Evolutionary conservation across 768 basidiomycete genomes (phyloP).

Genomic region (Leccinum subtestaceum): DNA sequence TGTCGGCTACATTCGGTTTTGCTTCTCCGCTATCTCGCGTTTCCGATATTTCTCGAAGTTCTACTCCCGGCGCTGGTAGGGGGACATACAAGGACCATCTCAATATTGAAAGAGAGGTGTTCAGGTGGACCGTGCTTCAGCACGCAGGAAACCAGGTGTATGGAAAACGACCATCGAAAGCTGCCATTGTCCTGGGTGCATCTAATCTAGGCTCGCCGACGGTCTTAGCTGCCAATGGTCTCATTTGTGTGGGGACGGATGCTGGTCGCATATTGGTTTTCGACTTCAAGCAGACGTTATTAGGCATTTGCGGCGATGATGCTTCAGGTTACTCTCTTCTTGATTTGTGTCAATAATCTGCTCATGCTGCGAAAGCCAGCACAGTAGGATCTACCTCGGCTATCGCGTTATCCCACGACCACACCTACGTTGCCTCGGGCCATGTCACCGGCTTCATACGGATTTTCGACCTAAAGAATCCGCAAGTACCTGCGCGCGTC

Average conservation of each 20-base stretch:
- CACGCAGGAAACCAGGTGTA: conserved; percentile 58
- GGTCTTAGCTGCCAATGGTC: conserved; percentile 78
- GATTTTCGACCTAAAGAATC: conserved; percentile 76
- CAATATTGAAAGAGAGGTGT: conserved; percentile 51
- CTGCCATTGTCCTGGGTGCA: conserved; percentile 58
- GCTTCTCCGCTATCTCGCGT: conserved; percentile 64
- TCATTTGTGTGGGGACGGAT: conserved; percentile 87
- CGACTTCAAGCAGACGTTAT: conserved; percentile 85
- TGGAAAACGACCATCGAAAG: conserved; percentile 51
- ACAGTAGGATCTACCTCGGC: conserved; percentile 79
- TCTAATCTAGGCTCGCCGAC: conserved; percentile 65
- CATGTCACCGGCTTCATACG: conserved; percentile 83
- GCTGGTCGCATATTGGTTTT: conserved; percentile 78
- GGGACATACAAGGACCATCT: conserved; percentile 18
- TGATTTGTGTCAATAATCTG: conserved; percentile 15
- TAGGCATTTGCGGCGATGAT: conserved; percentile 75
- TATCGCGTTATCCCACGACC: conserved; percentile 87
- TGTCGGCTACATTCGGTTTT: conserved; percentile 40
- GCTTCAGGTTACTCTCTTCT: conserved; percentile 47
- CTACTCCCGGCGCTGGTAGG: conserved; percentile 46
- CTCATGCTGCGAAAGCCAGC: conserved; percentile 44
- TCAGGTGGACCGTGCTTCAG: conserved; percentile 73
- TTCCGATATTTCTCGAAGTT: conserved; percentile 66
- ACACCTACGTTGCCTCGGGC: conserved; percentile 88
- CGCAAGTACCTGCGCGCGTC: conserved; percentile 63